These are phyloP conservation scores for Tylopilus felleus DNA, from an alignment of 768 basidiomycete genomes.

Conservation along the genomic window DNA sequence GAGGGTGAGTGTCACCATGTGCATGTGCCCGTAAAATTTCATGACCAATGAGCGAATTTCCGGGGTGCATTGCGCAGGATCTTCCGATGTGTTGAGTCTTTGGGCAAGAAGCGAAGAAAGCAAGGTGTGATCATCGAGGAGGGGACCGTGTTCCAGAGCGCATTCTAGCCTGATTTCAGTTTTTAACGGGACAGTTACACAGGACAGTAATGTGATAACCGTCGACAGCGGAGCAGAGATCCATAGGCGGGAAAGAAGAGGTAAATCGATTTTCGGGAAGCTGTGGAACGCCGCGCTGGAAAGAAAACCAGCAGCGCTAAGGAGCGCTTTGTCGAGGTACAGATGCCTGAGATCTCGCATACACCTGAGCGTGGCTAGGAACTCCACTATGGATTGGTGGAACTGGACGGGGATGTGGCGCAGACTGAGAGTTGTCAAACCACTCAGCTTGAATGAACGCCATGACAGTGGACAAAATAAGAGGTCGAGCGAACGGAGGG, in stretches of 20 bases:
- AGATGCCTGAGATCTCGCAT: conserved; percentile 36
- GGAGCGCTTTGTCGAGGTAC: conserved; percentile 17
- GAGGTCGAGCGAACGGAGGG: neutral
- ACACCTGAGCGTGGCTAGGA: conserved; percentile 32
- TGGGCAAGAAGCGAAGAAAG: no score
- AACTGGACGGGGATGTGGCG: conserved; percentile 15
- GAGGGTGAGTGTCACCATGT: neutral
- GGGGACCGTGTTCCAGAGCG: no score
- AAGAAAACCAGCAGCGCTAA: neutral
- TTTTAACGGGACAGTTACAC: conserved; percentile 1
- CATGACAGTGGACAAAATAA: neutral
- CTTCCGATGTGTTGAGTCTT: no score
- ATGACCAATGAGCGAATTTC: neutral
- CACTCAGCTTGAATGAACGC: neutral
- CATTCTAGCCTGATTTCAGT: no score
- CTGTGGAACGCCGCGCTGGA: neutral
- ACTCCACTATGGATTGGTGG: conserved; percentile 27
- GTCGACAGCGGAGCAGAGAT: conserved; percentile 6
- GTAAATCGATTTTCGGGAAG: neutral
- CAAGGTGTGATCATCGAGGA: no score
- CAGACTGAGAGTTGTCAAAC: conserved; percentile 37
- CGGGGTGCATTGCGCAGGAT: no score
- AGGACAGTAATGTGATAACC: conserved; percentile 5
- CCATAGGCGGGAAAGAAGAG: conserved; percentile 6
- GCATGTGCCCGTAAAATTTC: no score